Evolutionary conservation across 495 filamentous ascomycete species (phyloP), one percentile per base, ranked within the genome.

Genomic region (Diplogelasinospora grovesii): DNA sequence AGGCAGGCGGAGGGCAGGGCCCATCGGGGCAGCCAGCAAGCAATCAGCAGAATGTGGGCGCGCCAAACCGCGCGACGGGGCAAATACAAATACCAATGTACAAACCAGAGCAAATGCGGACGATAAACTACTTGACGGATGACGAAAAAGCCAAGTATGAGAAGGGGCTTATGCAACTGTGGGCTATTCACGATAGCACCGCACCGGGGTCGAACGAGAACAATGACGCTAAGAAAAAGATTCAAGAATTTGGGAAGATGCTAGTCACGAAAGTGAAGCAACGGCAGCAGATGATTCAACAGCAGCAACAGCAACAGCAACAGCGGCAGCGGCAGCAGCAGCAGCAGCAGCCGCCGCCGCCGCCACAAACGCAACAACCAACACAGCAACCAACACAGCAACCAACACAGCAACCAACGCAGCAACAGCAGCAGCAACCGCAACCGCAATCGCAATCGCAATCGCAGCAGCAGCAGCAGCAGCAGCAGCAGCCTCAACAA

Each of bases 101-200:
- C 21, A 60, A 61, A 21, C 69, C 72, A 0, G 69, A 74, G 40
- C 56, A 64, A 29, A 75, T 78, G 58, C 65, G 66, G 8, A 45
- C 34, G 3, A 60, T 78, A 3, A 43, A 36, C 0, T 57, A 62
- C 15, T 65, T 78, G 1, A 61, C 46, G 9, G 71, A 79, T 3
- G 71, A 81, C 9, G 79, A 84, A 38, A 85, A 80, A 49, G 41
- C 50, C 7, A 81, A 83, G 53, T 86, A 87, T 43, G 73, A 83
- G 36, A 59, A 69, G 31, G 71, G 83, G 3, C 70, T 90, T 9
- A 69, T 71, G 13, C 56, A 49, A 10, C 59, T 89, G 8, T 86
- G 81, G 72, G 59, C 68, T 10, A 52, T 68, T 8, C 71, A 89
- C 25, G 79, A 83, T 28, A 73, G 53, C 11, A 69, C 74, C n/a